A percentile compares a stretch with the other conserved stretches of the same genome.
Conservation (phyloP, 2,329 filamentous ascomycete species). For the Diaporthe batatas region DNA sequence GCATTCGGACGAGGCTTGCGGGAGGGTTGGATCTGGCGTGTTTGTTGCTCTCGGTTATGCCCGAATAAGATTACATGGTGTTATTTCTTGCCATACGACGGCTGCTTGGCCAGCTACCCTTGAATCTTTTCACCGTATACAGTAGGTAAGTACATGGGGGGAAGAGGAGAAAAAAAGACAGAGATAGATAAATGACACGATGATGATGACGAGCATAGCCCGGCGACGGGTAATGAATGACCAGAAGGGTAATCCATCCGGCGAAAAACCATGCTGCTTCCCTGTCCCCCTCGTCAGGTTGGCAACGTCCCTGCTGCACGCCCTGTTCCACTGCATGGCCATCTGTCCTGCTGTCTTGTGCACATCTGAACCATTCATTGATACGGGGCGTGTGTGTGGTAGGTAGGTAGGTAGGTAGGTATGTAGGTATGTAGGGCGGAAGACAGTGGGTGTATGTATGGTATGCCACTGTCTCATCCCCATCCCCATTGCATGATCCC, state of each 20-base stretch:
- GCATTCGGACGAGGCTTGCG: background rate
- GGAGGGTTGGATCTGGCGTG: background rate
- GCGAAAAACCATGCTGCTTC: background rate
- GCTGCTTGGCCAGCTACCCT: background rate
- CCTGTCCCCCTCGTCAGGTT: background rate
- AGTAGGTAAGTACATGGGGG: background rate
- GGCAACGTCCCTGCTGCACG: background rate
- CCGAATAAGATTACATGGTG: background rate
- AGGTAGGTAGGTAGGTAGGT: too few species aligned
- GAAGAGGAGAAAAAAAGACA: too few species aligned
- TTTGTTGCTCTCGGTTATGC: background rate
- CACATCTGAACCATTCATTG: background rate
- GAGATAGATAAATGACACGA: background rate
- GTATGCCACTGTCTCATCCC: too few species aligned
- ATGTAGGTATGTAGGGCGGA: background rate
- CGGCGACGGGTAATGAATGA: background rate
- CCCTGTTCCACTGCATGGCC: background rate
- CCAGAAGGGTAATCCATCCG: background rate
- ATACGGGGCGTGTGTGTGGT: background rate
- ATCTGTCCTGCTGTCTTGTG: background rate
- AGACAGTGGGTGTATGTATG: background rate
- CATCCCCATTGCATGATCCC: too few species aligned
- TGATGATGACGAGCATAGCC: too few species aligned
- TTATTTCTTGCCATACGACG: background rate
- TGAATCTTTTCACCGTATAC: constrained; percentile 1